Base-by-base conservation (phyloP, 257 asterid genomes). In the Fraxinus quadrangulata region DNA sequence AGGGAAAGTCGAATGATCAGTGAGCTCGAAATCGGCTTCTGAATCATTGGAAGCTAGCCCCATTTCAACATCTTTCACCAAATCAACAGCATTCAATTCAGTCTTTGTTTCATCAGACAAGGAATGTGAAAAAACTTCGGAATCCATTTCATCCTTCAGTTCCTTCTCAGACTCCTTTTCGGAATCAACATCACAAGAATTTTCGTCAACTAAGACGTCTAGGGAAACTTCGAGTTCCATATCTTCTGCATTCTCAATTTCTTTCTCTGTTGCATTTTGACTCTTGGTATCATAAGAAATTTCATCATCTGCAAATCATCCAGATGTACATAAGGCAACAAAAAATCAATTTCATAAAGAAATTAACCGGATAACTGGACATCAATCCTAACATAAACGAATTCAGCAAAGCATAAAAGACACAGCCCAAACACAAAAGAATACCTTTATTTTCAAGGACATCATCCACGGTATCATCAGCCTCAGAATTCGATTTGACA, bases 131-230 rank as follows among this genome's bases (percentile, higher is more conserved):
- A 54, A 61, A 36, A 76, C 51, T 70, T 84, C 83, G 36, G 45
- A 24, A 65, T 33, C 68, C 47, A 71, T 49, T 39, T 74, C 74
- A 6, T 73, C 37, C 63, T 56, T 17, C 59, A 31, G 12, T 51
- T 79, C 79, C 36, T 80, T 40, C 69, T 75, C 75, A 45, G 49
- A 70, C 81, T 77, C 77, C 10, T 70, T 54, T 23, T 23, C 2
- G 2, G 68, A 61, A 61, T 61, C 68, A 61, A 21, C 17, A 61
- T 61, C 68, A 61, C 17, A 24, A 23, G 34, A 61, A 8, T 16
- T 61, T 61, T 24, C 68, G 26, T 23, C 68, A 23, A 61, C 26
- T 51, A 16, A 6, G 19, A 54, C n/a, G 65, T 19, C 72, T 12
- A 72, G 36, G 67, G 40, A 59, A 36, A 76, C 72, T 66, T 81